Conservation (phyloP, 1,284 basidiomycete genomes). For the Fomitopsis pinicola region DNA sequence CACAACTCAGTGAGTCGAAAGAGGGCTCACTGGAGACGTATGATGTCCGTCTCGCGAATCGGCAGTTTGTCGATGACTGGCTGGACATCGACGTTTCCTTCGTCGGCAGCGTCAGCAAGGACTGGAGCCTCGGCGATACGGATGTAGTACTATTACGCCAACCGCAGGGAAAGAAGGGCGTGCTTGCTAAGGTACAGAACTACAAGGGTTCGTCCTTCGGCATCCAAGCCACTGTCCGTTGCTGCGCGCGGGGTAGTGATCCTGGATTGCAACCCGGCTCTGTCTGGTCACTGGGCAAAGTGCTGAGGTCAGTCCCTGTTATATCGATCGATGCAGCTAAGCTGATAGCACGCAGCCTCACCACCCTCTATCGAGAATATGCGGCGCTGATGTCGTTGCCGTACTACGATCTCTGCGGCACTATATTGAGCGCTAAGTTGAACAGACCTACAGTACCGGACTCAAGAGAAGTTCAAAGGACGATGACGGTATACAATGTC, state of each 20-base stretch:
- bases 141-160: conserved; percentile 75
- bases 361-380: conserved; percentile 91
- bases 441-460: conserved; percentile 46
- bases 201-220: conserved; percentile 53
- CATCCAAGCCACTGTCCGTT: conserved; percentile 46
- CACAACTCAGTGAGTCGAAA: conserved; percentile 79
- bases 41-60: conserved; percentile 55
- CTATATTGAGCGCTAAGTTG: conserved; percentile 68
- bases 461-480: conserved; percentile 50
- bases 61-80: conserved; percentile 69
- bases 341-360: conserved; percentile 51
- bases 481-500: conserved; percentile 72
- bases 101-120: conserved; percentile 51
- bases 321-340: neutral
- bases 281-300: conserved; percentile 75
- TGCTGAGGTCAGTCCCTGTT: conserved; percentile 63
- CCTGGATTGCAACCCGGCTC: conserved; percentile 60
- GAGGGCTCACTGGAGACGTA: conserved; percentile 54
- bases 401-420: conserved; percentile 75
- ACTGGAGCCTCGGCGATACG: conserved; percentile 76
- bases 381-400: conserved; percentile 81
- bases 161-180: conserved; percentile 40
- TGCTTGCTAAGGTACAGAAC: conserved; percentile 79
- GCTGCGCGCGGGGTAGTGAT: conserved; percentile 43
- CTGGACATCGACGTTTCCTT: conserved; percentile 69